Conservation (phyloP, 1,284 basidiomycete genomes). For the Apiotrichum domesticum region DNA sequence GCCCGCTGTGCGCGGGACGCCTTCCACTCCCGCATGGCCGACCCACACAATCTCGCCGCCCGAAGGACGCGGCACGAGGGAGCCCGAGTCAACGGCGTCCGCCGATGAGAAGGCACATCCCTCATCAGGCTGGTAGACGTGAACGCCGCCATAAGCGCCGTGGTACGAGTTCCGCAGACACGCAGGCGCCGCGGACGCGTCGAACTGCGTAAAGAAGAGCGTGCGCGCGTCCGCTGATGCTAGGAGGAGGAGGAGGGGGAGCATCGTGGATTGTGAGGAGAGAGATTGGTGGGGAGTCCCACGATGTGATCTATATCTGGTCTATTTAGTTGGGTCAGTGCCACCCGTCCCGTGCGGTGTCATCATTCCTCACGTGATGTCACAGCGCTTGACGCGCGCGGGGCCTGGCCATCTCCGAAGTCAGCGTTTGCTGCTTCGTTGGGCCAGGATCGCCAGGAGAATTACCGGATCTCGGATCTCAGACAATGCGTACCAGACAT, state of each 20-base stretch:
- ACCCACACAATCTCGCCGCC: conserved; percentile 12
- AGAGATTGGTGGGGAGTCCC: no score
- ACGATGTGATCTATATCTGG: no score
- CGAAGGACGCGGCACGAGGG: conserved; percentile 6
- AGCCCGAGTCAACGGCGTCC: conserved; percentile 7
- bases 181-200: conserved; percentile 5
- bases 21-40: conserved; percentile 5
- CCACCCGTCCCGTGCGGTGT: no score
- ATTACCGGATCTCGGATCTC: no score
- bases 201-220: conserved; percentile 1
- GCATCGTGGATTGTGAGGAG: neutral
- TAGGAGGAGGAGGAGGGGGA: conserved; percentile 1
- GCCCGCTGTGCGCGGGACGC: neutral
- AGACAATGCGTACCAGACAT: no score
- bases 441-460: no score
- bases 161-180: conserved; percentile 24
- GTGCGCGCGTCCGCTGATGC: neutral
- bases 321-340: no score
- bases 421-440: no score
- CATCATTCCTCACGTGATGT: no score
- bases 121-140: conserved; percentile 8
- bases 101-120: no score
- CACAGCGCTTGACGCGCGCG: no score
- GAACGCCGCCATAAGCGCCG: conserved; percentile 26
- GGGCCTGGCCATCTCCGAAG: no score